These are phyloP conservation scores for Hanseniaspora lachancei DNA, from an alignment of 805 yeast genomes.

Conservation along the genomic window DNA sequence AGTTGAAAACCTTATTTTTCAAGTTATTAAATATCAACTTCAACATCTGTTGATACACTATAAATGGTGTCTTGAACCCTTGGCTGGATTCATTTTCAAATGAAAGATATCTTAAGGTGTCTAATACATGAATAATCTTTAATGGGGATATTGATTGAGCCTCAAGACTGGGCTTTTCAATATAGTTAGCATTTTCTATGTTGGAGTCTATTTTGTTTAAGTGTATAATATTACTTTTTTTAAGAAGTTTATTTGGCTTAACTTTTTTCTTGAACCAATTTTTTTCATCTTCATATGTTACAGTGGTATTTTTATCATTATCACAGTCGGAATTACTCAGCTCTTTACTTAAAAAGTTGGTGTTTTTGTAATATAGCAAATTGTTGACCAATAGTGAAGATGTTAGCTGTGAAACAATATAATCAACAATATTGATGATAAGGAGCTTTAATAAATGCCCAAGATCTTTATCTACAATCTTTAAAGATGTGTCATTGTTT, in stretches of 20 bases:
- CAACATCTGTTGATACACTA: constrained; percentile 64
- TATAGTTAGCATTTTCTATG: not conserved
- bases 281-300: constrained; percentile 14
- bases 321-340: constrained; percentile 56
- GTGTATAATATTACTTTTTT: constrained; percentile 29
- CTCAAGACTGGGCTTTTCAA: constrained; percentile 46
- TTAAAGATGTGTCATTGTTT: not conserved
- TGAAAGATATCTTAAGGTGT: constrained; percentile 75
- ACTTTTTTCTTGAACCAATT: constrained; percentile 12
- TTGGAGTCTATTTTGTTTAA: constrained; percentile 13
- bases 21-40: constrained; percentile 55
- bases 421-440: constrained; percentile 51
- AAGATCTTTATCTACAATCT: constrained; percentile 3
- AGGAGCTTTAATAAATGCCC: constrained; percentile 41
- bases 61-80: constrained; percentile 27
- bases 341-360: constrained; percentile 60
- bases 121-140: constrained; percentile 69
- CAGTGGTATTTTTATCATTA: constrained; percentile 29
- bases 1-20: constrained; percentile 61
- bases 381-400: constrained; percentile 49
- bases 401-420: constrained; percentile 45
- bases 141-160: constrained; percentile 79
- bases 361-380: constrained; percentile 59
- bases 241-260: constrained; percentile 40
- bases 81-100: constrained; percentile 63